phyloP scores from a whole-genome alignment of 768 basidiomycete species.

The Lactarius deliciosus region DNA sequence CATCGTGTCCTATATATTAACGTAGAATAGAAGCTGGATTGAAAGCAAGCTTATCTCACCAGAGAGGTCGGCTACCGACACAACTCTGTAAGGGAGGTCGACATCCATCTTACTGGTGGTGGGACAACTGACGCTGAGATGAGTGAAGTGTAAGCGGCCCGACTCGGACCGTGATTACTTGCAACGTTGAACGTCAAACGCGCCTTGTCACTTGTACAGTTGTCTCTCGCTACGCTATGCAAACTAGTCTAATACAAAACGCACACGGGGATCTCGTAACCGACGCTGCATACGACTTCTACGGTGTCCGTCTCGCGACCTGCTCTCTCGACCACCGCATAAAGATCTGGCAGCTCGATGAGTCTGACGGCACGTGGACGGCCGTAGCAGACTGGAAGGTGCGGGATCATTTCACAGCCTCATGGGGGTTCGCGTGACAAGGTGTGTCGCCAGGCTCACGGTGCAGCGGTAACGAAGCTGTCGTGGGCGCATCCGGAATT shows the following conservation, averaged over 20 bases:
- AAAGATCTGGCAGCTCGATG: constrained; percentile 82
- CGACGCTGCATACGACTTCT: constrained; percentile 88
- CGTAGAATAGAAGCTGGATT: neutral
- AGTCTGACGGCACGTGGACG: constrained; percentile 68
- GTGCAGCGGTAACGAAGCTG: constrained; percentile 80
- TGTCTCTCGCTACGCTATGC: constrained; percentile 51
- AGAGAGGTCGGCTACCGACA: constrained; percentile 13
- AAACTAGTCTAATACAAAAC: constrained; percentile 74
- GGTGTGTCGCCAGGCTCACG: constrained; percentile 69
- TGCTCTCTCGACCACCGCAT: constrained; percentile 85
- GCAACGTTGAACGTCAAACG: neutral
- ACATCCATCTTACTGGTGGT: constrained; percentile 8
- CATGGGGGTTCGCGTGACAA: constrained; percentile 9
- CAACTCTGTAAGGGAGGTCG: constrained; percentile 21
- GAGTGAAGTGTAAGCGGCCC: neutral
- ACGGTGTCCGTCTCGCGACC: constrained; percentile 78
- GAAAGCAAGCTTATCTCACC: neutral
- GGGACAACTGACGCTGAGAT: neutral
- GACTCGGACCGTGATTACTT: neutral
- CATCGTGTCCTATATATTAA: constrained; percentile 59
- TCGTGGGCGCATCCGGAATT: constrained; percentile 95
- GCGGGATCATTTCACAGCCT: constrained; percentile 27
- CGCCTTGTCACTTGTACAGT: neutral
- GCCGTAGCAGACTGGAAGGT: constrained; percentile 93
- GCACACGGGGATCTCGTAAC: constrained; percentile 82